These are phyloP conservation scores for Dimargaris verticillata DNA, from an alignment of 192 early-diverging fungal species.

Conservation along the genomic window DNA sequence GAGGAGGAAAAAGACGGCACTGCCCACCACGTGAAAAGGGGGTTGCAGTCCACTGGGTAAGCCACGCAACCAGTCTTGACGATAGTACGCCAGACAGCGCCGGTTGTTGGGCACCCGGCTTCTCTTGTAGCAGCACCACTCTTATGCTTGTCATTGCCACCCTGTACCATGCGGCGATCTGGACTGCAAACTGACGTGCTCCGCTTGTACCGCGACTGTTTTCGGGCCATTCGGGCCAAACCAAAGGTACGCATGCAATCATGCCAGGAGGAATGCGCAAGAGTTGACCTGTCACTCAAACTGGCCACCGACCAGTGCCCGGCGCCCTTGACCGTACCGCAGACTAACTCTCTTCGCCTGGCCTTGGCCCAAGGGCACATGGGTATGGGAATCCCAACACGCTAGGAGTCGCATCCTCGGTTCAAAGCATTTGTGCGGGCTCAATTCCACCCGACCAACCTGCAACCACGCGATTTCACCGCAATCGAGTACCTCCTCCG, in stretches of 20 bases:
- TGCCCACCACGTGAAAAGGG: too few species aligned
- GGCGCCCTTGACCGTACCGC: too few species aligned
- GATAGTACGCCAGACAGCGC: too few species aligned
- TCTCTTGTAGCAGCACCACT: too few species aligned
- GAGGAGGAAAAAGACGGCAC: too few species aligned
- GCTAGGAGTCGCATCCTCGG: slow-evolving; percentile 36
- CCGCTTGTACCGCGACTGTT: slow-evolving; percentile 49
- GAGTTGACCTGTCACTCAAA: neutral
- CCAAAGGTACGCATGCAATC: slow-evolving; percentile 31
- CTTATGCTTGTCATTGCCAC: too few species aligned
- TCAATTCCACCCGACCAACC: slow-evolving; percentile 42
- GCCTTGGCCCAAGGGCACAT: neutral
- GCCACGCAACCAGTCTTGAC: too few species aligned
- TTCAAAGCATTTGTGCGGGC: slow-evolving; percentile 49
- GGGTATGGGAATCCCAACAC: neutral
- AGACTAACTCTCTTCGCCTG: neutral
- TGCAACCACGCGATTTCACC: slow-evolving; percentile 40
- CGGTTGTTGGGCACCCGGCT: too few species aligned
- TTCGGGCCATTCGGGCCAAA: slow-evolving; percentile 43
- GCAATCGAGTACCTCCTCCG: slow-evolving; percentile 56
- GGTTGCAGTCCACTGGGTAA: too few species aligned
- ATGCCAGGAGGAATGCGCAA: neutral
- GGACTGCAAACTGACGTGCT: slow-evolving; percentile 50
- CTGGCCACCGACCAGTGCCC: neutral
- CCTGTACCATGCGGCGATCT: slow-evolving; percentile 25